Evolutionary conservation across 768 basidiomycete species (phyloP), one percentile per base, ranked within the genome.

Genomic region (Scleroderma citrinum): DNA sequence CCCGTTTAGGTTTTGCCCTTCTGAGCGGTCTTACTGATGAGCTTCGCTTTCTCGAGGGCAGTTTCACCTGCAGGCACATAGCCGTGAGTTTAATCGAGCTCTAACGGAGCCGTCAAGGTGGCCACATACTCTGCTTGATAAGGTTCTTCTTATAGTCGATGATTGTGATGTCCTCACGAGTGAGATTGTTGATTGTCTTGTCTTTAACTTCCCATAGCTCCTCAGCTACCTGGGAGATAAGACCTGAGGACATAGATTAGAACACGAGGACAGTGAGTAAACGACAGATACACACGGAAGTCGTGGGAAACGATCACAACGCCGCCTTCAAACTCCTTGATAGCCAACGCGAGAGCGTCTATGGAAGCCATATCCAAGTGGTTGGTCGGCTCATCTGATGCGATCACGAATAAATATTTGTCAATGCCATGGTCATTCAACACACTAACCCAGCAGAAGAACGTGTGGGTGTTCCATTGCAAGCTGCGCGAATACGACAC

Each of bases 241-340:
- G 82, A 60, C 89, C 88, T 91, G 58, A 51, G n/a, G 36, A 46
- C 49, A 34, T 45, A 45, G 24, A 32, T 59, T 7, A 57, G 38
- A 35, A 55, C 46, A 48, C 26, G 34, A 56, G 38, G 8, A 26
- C 35, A 14, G 20, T 31, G 24, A 37, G 41, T 47, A 47, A 26
- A 48, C 47, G 51, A 51, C 14, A 14, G 46, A 48, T 21, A 80
- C 86, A 56, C 59, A 90, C 95, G 89, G 87, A 99, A 99, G 71
- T 99, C 95, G 75, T 98, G 96, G 42, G 94, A 97, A 55, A 99
- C 96, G 65, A 99, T 98, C 58, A 98, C 96, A 35, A 99, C 96
- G 60, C 96, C 95, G 51, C 96, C 96, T 62, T 90, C 87, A 66
- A 91, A 99, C 63, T 89, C 90, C 69, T 95, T 96, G 77, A 99